Evolutionary conservation across 257 asterid species (phyloP).

Genomic region (Primulina eburnea): DNA sequence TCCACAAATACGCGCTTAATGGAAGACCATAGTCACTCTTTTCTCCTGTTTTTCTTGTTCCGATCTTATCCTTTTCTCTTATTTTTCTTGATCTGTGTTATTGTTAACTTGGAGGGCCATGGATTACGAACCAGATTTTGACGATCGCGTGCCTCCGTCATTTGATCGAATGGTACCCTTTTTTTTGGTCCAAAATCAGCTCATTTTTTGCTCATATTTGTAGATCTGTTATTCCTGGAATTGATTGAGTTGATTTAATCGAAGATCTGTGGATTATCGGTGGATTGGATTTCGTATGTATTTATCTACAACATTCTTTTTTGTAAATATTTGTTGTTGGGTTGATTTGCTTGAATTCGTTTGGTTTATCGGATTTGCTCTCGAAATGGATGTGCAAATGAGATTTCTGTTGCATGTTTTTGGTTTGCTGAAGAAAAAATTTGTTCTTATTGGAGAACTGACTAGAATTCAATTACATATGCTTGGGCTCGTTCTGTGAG

Average conservation of each 20-base stretch:
- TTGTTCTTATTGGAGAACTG: background rate
- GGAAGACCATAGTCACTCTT: background rate
- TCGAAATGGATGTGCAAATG: background rate
- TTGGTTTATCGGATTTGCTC: background rate
- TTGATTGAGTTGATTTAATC: slow-evolving; percentile 14
- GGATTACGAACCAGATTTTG: slow-evolving; percentile 44
- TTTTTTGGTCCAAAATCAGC: slow-evolving; percentile 24
- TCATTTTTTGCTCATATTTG: slow-evolving; percentile 12
- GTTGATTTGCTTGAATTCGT: slow-evolving; percentile 5
- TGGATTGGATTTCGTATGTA: background rate
- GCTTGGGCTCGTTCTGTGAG: slow-evolving; percentile 16
- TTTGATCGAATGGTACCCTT: slow-evolving; percentile 54
- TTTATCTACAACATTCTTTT: background rate
- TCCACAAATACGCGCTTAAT: background rate
- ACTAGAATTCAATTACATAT: slow-evolving; percentile 17
- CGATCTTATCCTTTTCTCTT: slow-evolving; percentile 17
- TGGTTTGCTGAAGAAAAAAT: slow-evolving; percentile 6
- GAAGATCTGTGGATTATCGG: slow-evolving; percentile 22
- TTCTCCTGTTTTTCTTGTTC: background rate
- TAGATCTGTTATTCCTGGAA: slow-evolving; percentile 33
- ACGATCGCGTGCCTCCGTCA: slow-evolving; percentile 38
- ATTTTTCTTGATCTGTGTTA: background rate
- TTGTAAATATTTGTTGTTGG: background rate
- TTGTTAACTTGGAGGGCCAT: slow-evolving; percentile 18
- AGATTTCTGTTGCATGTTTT: slow-evolving; percentile 17